Evolutionary conservation across 495 filamentous ascomycete species (phyloP), one percentile per base, ranked within the genome.

Genomic region (Aspergillus bertholletiae): DNA sequence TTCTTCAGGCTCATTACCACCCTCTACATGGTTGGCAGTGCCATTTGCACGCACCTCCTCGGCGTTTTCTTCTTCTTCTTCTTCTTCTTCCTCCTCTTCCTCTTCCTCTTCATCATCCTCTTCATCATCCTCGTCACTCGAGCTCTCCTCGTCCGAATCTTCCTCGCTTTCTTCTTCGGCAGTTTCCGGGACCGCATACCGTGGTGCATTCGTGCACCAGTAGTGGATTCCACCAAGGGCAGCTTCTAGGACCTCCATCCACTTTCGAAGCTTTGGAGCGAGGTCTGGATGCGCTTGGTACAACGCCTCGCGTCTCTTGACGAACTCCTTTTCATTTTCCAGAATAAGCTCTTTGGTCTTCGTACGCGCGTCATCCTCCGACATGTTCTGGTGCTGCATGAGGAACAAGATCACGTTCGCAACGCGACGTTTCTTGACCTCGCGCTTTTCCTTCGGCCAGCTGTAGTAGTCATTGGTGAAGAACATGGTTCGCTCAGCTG

Each of bases 391-490:
- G 48, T 59, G 51, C 26, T 56, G 35, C 52, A 51, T 54, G 9
- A 59, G 43, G 52, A 59, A 54, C 5, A 47, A 30, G 27, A 51
- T 54, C 28, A 55, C 48, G 27, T 59, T 59, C 46, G 52, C 51
- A 12, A 55, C 40, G 27, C 37, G 39, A 34, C 52, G 32, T 45
- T 34, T 48, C 52, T 54, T 54, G 44, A 37, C 21, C 26, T 56
- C 37, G 27, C 48, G 45, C 48, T 51, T 53, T 41, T 59, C 53
- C 27, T 46, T 41, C 35, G 51, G 32, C 51, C 52, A 59, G 52
- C 51, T 55, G 45, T 54, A 59, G 52, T 56, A 59, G 32, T 59
- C 57, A 37, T 59, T 59, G 17, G 52, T 59, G 34, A 59, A 54
- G 48, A 59, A 47, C 52, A 59, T 59, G 28, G 48, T 48, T n/a